These are phyloP conservation scores for Monilinia fructigena DNA, from an alignment of 2,329 filamentous ascomycete species.

Conservation along the genomic window DNA sequence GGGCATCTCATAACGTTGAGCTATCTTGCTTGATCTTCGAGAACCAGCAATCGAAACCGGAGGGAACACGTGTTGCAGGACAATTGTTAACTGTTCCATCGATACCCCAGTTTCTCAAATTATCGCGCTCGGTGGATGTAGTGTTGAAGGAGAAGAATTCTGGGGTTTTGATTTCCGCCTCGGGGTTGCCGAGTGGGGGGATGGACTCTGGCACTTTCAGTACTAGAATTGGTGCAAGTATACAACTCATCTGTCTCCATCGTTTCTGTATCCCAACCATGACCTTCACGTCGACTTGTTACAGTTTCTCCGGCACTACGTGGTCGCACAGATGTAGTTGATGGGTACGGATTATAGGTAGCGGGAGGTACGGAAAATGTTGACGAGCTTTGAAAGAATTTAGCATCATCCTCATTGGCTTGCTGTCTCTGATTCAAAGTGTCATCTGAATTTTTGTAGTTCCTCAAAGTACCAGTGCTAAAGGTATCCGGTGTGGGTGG, in stretches of 20 bases:
- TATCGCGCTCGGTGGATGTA: conserved; percentile 4
- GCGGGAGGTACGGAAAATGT: conserved; percentile 26
- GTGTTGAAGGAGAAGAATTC: conserved; percentile 34
- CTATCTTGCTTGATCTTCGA: conserved; percentile 4
- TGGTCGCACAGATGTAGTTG: conserved; percentile 35
- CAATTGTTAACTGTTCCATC: conserved; percentile 35
- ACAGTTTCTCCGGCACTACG: conserved; percentile 40
- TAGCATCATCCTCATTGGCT: conserved; percentile 26
- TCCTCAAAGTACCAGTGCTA: conserved; percentile 41
- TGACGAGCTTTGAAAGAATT: conserved; percentile 32
- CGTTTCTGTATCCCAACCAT: conserved; percentile 41
- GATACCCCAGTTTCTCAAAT: conserved; percentile 32
- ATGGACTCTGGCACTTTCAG: conserved; percentile 26
- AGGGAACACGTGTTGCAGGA: conserved; percentile 28
- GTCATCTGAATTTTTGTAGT: conserved; percentile 53
- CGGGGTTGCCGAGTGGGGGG: conserved; percentile 21
- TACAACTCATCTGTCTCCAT: conserved; percentile 34
- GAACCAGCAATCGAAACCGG: conserved; percentile 8
- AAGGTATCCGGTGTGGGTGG: conserved; percentile 43
- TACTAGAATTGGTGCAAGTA: conserved; percentile 32
- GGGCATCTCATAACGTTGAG: conserved; percentile 27
- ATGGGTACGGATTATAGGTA: conserved; percentile 30
- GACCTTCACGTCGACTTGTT: conserved; percentile 38
- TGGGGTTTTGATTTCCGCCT: conserved; percentile 29
- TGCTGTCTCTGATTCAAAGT: conserved; percentile 39